Percentiles rank a stretch among this genome's conserved stretches.
phyloP scores from a whole-genome alignment of 108 stramenopile species.

The Cylindrotheca fusiformis region DNA sequence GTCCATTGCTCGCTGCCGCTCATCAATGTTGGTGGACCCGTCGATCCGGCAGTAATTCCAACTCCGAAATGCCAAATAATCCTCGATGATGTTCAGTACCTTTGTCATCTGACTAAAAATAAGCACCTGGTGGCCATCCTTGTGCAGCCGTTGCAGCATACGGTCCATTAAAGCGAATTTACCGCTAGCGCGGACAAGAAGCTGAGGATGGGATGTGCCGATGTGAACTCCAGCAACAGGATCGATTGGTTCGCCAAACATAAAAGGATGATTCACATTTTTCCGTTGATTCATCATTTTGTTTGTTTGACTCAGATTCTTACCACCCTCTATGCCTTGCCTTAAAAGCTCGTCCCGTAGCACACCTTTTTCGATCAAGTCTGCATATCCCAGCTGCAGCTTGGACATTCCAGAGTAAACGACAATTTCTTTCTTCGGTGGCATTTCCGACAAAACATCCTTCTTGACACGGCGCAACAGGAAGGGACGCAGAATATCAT shows the following conservation, averaged over 20 bases:
- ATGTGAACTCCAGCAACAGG: constrained; percentile 71
- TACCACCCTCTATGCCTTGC: constrained; percentile 73
- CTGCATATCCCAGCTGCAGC: constrained; percentile 82
- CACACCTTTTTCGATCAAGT: constrained; percentile 81
- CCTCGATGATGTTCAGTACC: constrained; percentile 94
- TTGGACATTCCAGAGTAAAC: constrained; percentile 94
- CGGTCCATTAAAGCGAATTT: constrained; percentile 97
- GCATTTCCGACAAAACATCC: constrained; percentile 90
- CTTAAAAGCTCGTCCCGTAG: constrained; percentile 68
- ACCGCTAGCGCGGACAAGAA: constrained; percentile 89
- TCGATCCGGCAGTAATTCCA: constrained; percentile 96
- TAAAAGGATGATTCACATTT: constrained; percentile 95
- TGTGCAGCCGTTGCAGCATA: constrained; percentile 87
- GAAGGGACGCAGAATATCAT: constrained; percentile 97
- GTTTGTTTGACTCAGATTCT: constrained; percentile 87
- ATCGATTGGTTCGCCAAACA: constrained; percentile 94
- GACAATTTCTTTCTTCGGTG: constrained; percentile 94
- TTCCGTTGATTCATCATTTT: constrained; percentile 95
- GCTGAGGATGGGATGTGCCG: constrained; percentile 87
- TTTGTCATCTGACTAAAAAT: constrained; percentile 98
- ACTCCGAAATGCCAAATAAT: constrained; percentile 77
- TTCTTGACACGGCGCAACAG: constrained; percentile 91
- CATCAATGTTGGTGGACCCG: constrained; percentile 94
- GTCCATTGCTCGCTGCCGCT: constrained; percentile 93
- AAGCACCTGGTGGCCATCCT: constrained; percentile 95